A percentile compares a stretch with the other conserved stretches of the same genome.
These are phyloP conservation scores for Avicennia marina DNA, from an alignment of 257 asterid genomes.

Conservation along the genomic window DNA sequence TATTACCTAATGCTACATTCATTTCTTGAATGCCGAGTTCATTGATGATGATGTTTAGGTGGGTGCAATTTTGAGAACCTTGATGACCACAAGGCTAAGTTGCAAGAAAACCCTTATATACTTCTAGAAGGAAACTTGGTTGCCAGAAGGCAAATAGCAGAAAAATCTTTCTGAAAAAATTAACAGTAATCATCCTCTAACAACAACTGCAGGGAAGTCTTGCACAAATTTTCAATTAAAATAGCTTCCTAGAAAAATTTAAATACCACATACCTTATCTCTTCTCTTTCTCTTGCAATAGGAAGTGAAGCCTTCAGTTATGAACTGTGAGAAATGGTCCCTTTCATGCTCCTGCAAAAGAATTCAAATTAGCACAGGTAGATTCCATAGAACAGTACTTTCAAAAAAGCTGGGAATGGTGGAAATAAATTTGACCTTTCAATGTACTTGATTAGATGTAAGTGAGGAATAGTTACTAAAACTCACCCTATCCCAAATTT, in stretches of 20 bases:
- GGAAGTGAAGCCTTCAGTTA: slow-evolving; percentile 95
- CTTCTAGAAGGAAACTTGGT: too few species aligned
- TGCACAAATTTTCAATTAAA: too few species aligned
- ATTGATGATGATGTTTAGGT: neutral
- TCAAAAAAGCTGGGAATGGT: neutral
- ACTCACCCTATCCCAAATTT: too few species aligned
- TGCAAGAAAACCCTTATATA: neutral
- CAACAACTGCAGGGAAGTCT: too few species aligned
- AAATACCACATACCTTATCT: slow-evolving; percentile 56
- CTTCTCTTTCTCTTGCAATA: slow-evolving; percentile 97
- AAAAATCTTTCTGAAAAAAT: too few species aligned
- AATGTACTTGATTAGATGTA: too few species aligned
- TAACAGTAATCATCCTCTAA: too few species aligned
- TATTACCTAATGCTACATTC: neutral
- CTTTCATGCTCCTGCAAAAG: slow-evolving; percentile 78
- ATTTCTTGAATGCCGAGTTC: neutral
- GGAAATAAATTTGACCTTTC: too few species aligned
- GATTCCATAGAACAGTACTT: too few species aligned
- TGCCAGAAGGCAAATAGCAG: too few species aligned
- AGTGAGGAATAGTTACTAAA: too few species aligned
- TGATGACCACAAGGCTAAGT: neutral
- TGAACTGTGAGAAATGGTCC: slow-evolving; percentile 92
- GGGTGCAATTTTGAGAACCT: neutral
- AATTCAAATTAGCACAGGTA: too few species aligned
- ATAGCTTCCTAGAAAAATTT: neutral